Evolutionary conservation across 441 rosid genomes (phyloP), one percentile per base, ranked within the genome.

Genomic region (Biscutella laevigata): DNA sequence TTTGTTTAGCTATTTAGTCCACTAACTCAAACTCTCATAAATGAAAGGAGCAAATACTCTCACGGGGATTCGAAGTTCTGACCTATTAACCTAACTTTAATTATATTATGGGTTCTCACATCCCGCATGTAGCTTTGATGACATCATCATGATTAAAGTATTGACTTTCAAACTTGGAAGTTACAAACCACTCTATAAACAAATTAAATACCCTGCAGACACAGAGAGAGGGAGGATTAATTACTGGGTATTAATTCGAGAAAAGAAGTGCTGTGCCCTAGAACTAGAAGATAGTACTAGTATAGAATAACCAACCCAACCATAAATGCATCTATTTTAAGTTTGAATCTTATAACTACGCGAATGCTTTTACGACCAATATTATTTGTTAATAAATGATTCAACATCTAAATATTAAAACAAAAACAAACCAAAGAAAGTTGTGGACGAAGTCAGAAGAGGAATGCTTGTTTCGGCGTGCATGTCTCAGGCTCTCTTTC

Each of bases 401-500:
- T 39, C 24, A 28, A 36, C 45, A 36, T 30, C 9, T 20, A 28
- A 22, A 21, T 43, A 54, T 37, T 46, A 0, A 20, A 14, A 36
- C 36, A 38, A 2, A 1, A 9, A 35, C n/a, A n/a, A n/a, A n/a
- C n/a, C n/a, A n/a, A n/a, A n/a, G n/a, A 10, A n/a, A 37, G 46
- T 22, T 53, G 41, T 53, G 43, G 50, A 38, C 7, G 37, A 38
- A 43, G 62, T 29, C 67, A 27, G 53, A 43, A 32, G 52, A 48
- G 62, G 62, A 49, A 64, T 57, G 57, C 62, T 47, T 19, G 62
- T 64, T 55, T 63, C 32, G 17, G 43, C 51, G 48, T 64, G 48
- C 69, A 57, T 57, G 69, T 57, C 64, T 58, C 64, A 29, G 59
- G n/a, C n/a, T 60, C 59, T 65, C 69, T 26, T 57, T 57, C 38